Conservation (phyloP, 305 asterid genomes). For the Solanum aculeatissimum region DNA sequence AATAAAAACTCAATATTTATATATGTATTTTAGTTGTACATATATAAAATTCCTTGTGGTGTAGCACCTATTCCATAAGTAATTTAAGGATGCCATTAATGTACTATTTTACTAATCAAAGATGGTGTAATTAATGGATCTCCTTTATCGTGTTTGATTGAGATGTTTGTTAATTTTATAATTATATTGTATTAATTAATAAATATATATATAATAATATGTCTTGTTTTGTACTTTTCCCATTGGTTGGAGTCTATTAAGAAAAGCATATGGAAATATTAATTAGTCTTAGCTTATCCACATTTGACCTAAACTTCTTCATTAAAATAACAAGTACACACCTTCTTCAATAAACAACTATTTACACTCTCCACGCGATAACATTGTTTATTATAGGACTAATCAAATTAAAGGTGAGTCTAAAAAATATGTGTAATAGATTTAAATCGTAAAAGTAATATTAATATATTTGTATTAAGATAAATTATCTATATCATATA, state of each 20-base stretch:
- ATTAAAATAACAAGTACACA: slow-evolving; percentile 10
- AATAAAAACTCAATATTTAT: neutral
- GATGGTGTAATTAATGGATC: neutral
- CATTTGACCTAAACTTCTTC: slow-evolving; percentile 26
- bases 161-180: neutral
- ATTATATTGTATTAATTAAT: neutral
- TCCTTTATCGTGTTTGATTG: neutral
- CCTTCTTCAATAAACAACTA: slow-evolving; percentile 14
- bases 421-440: fast-evolving
- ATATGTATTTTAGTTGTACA: neutral
- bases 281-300: slow-evolving; percentile 13
- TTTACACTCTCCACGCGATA: slow-evolving; percentile 10
- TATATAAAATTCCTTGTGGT: neutral
- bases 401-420: neutral
- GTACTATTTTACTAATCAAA: neutral
- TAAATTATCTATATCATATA: neutral
- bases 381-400: slow-evolving; percentile 10
- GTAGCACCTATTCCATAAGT: neutral
- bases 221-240: neutral
- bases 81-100: neutral
- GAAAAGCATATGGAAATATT: slow-evolving; percentile 10
- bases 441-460: neutral
- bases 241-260: slow-evolving; percentile 8
- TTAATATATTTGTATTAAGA: neutral
- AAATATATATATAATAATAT: neutral